phyloP scores from a whole-genome alignment of 345 rosid species.

The Hibiscus tridactylites region DNA sequence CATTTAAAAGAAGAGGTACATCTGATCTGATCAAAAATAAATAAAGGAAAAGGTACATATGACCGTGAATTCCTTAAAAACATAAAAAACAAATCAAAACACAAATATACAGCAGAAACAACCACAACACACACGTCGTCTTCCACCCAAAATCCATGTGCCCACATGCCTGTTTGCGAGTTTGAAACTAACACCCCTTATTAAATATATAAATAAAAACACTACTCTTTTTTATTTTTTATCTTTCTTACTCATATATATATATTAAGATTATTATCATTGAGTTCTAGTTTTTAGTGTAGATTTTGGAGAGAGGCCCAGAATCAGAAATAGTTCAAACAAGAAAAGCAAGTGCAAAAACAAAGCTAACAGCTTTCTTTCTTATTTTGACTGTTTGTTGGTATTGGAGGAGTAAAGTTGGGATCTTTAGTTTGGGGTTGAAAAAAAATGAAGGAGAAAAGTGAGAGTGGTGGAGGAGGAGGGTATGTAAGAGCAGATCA shows the following conservation, averaged over 20 bases:
- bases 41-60: conserved; percentile 18
- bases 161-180: conserved; percentile 39
- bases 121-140: not conserved
- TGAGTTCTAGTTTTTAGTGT: not conserved
- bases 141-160: conserved; percentile 40
- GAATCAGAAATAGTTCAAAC: not conserved
- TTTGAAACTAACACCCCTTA: not conserved
- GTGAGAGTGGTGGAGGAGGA: conserved; percentile 53
- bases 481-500: conserved; percentile 96
- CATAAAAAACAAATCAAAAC: not conserved
- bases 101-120: not conserved
- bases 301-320: conserved; percentile 2
- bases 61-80: conserved; percentile 32
- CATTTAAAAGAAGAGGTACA: conserved; percentile 11
- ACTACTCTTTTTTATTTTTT: not conserved
- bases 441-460: conserved; percentile 46
- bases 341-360: not conserved
- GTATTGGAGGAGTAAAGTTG: not conserved
- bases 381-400: not conserved
- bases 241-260: not conserved
- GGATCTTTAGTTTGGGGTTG: conserved; percentile 3
- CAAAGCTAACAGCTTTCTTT: not conserved
- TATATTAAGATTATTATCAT: not conserved
- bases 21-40: no score
- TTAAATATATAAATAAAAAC: not conserved